phyloP scores from a whole-genome alignment of 768 basidiomycete genomes.

The Lactarius pseudohatsudake region DNA sequence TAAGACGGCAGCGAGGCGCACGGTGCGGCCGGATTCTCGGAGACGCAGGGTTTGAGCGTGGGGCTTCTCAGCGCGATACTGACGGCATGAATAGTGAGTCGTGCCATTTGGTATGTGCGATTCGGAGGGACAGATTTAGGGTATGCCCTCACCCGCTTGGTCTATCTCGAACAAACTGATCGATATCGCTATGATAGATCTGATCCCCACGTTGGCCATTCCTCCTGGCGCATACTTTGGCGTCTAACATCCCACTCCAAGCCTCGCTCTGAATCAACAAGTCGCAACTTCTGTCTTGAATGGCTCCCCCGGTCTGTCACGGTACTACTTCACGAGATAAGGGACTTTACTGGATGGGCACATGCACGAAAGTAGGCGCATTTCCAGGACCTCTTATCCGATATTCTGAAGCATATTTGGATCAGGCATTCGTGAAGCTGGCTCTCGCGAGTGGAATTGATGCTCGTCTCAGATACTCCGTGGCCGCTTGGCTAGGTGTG shows the following conservation, averaged over 20 bases:
- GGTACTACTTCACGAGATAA: too few relatives aligned
- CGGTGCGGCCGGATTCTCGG: too few relatives aligned
- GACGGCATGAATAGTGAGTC: not conserved
- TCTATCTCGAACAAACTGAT: not conserved
- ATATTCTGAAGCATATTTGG: too few relatives aligned
- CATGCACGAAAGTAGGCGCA: too few relatives aligned
- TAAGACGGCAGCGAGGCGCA: too few relatives aligned
- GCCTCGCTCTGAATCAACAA: not conserved
- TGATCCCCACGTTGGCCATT: not conserved
- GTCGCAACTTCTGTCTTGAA: not conserved
- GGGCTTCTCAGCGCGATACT: not conserved
- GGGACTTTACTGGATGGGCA: too few relatives aligned
- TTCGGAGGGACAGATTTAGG: not conserved
- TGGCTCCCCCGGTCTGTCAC: not conserved
- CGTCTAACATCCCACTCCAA: not conserved
- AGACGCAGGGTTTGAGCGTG: not conserved
- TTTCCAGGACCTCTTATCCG: too few relatives aligned
- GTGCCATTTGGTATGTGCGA: not conserved
- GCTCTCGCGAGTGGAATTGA: slow-evolving; percentile 1
- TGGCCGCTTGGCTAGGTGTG: not conserved
- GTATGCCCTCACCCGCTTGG: too few relatives aligned
- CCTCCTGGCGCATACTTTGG: not conserved
- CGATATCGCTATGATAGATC: not conserved
- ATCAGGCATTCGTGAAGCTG: too few relatives aligned
- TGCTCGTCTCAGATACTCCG: slow-evolving; percentile 8